Evolutionary conservation across 2,329 filamentous ascomycete species (phyloP).

Genomic region (Fusarium nurragi): DNA sequence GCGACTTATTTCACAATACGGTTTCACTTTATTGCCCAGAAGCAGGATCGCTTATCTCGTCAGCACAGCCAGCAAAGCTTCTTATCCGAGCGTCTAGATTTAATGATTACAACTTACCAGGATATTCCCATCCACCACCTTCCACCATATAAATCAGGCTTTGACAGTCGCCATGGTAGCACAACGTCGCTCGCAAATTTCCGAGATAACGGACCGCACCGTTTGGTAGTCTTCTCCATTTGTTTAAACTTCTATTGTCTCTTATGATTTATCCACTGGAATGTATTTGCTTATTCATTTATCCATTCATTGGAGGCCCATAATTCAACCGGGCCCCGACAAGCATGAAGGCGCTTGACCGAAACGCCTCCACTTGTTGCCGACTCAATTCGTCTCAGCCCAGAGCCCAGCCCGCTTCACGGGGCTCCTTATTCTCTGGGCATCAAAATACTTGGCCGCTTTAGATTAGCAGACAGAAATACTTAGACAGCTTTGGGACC

Average conservation of each 20-base stretch:
- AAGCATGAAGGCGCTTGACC: constrained; percentile 19
- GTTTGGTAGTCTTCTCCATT: background rate
- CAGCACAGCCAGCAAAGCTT: background rate
- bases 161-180: background rate
- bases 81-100: background rate
- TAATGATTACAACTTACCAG: background rate
- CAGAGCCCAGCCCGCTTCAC: background rate
- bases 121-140: background rate
- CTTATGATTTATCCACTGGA: background rate
- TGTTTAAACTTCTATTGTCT: background rate
- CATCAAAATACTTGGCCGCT: background rate
- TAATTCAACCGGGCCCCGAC: no score
- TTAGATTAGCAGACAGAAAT: background rate
- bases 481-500: background rate
- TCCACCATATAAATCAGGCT: background rate
- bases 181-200: constrained; percentile 11
- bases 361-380: constrained; percentile 33
- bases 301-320: background rate
- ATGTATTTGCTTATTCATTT: constrained; percentile 15
- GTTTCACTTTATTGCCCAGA: constrained; percentile 6
- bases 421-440: constrained; percentile 2
- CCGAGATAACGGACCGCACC: constrained; percentile 1
- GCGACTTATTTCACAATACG: constrained; percentile 5
- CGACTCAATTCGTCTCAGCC: constrained; percentile 36
- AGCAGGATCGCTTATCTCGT: background rate